Base-by-base conservation (phyloP, 2,329 filamentous ascomycete species). In the Alternaria arborescens region DNA sequence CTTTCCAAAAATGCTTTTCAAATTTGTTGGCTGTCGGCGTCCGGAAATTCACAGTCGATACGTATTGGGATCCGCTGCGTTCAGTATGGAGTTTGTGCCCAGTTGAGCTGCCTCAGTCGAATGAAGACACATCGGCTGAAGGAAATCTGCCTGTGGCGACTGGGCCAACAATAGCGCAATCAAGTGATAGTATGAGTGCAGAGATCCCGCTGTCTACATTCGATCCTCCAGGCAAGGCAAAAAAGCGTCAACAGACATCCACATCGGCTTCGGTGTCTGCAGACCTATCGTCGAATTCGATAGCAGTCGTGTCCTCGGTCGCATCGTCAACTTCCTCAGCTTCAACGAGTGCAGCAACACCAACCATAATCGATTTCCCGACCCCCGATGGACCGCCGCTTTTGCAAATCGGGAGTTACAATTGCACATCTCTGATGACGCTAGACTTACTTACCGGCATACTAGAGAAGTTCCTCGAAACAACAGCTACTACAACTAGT, bases 1-100 rank as follows among this genome's bases (percentile, higher is more conserved):
- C 80, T 4, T 82, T 83, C 16, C 79, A 79, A 38, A 82, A 80
- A 72, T 91, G 88, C 75, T 78, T 90, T 36, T 89, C 87, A 5
- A 89, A 89, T 72, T 79, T 91, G 1, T 78, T 91, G 28, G 83
- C 84, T 0, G 77, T 84, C n/a, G 87, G 87, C 5, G 89, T 87
- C 67, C 81, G 83, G 40, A 82, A 85, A 44, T 81, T 89, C 46
- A 77, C 85, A 43, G 75, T 89, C 28, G 88, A 91, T 72, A 67
- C 89, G 12, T 90, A 88, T 69, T 91, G 88, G 88, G 88, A 89
- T 64, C 70, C 82, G 24, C 80, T 77, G 30, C 81, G 83, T 28
- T 76, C 76, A 32, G 71, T 80, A 41, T 90, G 88, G 86, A 85
- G 81, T 51, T 81, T 90, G 18, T 91, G 88, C 71, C 88, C 88